Conservation (phyloP, 2,329 filamentous ascomycete species). For the Sporothrix protearum region DNA sequence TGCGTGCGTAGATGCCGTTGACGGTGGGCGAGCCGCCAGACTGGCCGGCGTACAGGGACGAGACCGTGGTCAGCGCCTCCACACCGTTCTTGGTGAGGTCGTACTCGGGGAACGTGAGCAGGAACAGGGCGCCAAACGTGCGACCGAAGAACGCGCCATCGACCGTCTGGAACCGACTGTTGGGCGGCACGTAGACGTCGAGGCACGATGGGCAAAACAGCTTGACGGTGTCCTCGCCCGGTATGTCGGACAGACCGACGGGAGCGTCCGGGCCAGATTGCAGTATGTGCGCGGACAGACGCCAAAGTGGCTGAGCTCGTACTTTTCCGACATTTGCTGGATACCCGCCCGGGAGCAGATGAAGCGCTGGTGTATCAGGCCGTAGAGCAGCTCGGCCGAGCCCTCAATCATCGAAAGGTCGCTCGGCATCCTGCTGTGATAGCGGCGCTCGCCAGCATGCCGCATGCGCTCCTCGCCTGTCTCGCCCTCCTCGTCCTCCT, state of each 20-base stretch:
- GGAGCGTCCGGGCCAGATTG: slow-evolving; percentile 82
- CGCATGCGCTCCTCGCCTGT: slow-evolving; percentile 60
- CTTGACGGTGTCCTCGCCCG: slow-evolving; percentile 96
- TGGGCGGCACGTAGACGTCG: slow-evolving; percentile 95
- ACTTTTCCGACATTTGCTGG: slow-evolving; percentile 99
- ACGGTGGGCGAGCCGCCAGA: slow-evolving; percentile 46
- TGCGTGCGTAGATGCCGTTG: slow-evolving; percentile 82
- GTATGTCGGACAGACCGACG: slow-evolving; percentile 89
- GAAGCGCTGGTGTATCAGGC: slow-evolving; percentile 96
- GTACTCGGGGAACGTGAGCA: slow-evolving; percentile 97
- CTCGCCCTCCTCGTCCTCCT: slow-evolving; percentile 69
- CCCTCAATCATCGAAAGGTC: slow-evolving; percentile 95
- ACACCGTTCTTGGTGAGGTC: slow-evolving; percentile 72
- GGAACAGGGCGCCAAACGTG: slow-evolving; percentile 93
- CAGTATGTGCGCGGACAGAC: slow-evolving; percentile 93
- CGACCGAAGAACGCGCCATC: slow-evolving; percentile 98
- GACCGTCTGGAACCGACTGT: slow-evolving; percentile 94
- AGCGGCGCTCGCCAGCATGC: slow-evolving; percentile 63
- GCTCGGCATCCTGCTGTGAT: slow-evolving; percentile 79
- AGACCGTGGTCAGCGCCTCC: slow-evolving; percentile 49
- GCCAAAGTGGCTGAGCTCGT: slow-evolving; percentile 94
- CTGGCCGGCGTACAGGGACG: slow-evolving; percentile 22
- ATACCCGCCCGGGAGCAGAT: slow-evolving; percentile 95
- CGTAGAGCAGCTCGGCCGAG: slow-evolving; percentile 96
- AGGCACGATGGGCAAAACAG: slow-evolving; percentile 95